Percentiles rank a stretch among this genome's conserved stretches.
Conservation (phyloP, 73 alveolate species). For the Tetrahymena elliotti region DNA sequence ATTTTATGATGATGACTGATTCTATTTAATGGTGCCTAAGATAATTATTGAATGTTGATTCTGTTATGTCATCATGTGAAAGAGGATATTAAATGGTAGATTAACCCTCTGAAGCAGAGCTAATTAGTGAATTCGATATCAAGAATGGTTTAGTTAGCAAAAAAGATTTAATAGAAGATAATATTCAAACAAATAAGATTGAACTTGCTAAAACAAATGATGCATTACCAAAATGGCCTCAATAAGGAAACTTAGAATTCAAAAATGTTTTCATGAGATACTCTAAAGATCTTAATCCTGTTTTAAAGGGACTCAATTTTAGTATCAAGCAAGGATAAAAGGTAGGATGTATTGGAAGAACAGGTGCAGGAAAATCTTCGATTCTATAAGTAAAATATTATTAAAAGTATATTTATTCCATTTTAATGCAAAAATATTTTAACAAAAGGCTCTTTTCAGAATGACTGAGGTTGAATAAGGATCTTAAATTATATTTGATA, state of each 20-base stretch:
- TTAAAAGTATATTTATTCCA: not conserved
- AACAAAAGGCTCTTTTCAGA: slow-evolving; percentile 24
- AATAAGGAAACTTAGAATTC: slow-evolving; percentile 54
- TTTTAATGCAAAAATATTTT: not conserved
- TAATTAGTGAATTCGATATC: not conserved
- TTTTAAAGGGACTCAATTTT: slow-evolving; percentile 61
- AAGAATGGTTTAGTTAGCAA: not conserved
- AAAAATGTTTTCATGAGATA: slow-evolving; percentile 68
- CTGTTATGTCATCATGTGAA: not conserved
- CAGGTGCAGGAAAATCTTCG: slow-evolving; percentile 96
- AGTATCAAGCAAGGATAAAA: slow-evolving; percentile 65
- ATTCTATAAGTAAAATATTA: slow-evolving; percentile 36
- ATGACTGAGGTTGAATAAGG: slow-evolving; percentile 41
- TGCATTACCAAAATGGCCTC: slow-evolving; percentile 40
- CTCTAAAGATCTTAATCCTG: slow-evolving; percentile 64
- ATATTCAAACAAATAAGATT: slow-evolving; percentile 41
- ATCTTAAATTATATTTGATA: slow-evolving; percentile 47
- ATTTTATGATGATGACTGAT: not conserved
- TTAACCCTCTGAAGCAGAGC: not conserved
- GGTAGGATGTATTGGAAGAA: slow-evolving; percentile 91
- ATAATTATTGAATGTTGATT: not conserved
- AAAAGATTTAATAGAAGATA: slow-evolving; percentile 8
- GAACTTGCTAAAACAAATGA: slow-evolving; percentile 58
- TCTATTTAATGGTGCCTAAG: not conserved
- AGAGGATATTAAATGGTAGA: not conserved